Conservation (phyloP, 345 rosid species). For the Hypericum perforatum region DNA sequence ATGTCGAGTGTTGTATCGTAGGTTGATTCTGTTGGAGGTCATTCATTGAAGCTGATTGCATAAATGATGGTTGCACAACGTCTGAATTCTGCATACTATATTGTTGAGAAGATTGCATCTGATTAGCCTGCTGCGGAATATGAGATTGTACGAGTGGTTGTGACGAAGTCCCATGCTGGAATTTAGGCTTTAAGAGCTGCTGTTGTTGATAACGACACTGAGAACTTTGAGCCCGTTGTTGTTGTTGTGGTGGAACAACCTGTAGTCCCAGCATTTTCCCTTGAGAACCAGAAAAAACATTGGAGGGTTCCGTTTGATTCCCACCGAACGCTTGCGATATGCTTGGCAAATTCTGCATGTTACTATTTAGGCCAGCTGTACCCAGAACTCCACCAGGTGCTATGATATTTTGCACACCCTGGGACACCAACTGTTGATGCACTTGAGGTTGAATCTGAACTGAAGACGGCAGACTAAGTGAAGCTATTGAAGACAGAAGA, state of each 20-base stretch:
- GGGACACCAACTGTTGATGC: constrained; percentile 50
- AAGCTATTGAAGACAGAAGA: constrained; percentile 23
- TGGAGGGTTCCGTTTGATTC: constrained; percentile 38
- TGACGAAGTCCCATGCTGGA: constrained; percentile 59
- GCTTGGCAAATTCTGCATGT: constrained; percentile 55
- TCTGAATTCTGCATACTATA: constrained; percentile 58
- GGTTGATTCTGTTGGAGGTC: constrained; percentile 67
- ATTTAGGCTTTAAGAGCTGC: constrained; percentile 52
- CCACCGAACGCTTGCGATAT: constrained; percentile 57
- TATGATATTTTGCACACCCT: constrained; percentile 54
- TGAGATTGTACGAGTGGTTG: constrained; percentile 57
- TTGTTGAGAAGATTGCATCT: constrained; percentile 70
- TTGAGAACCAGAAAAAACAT: constrained; percentile 51
- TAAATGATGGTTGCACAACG: constrained; percentile 46
- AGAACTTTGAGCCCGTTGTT: constrained; percentile 55
- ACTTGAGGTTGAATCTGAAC: constrained; percentile 58
- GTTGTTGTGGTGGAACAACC: constrained; percentile 56
- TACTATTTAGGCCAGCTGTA: constrained; percentile 64
- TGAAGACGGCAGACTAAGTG: constrained; percentile 42
- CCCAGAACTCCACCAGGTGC: constrained; percentile 46
- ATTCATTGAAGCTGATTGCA: constrained; percentile 47
- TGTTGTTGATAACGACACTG: constrained; percentile 57
- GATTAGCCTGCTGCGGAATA: constrained; percentile 50
- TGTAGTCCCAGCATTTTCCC: constrained; percentile 59
- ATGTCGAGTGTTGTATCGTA: constrained; percentile 57